These are phyloP conservation scores for Cystobasidium onofrii DNA, from an alignment of 768 basidiomycete species.

Conservation along the genomic window DNA sequence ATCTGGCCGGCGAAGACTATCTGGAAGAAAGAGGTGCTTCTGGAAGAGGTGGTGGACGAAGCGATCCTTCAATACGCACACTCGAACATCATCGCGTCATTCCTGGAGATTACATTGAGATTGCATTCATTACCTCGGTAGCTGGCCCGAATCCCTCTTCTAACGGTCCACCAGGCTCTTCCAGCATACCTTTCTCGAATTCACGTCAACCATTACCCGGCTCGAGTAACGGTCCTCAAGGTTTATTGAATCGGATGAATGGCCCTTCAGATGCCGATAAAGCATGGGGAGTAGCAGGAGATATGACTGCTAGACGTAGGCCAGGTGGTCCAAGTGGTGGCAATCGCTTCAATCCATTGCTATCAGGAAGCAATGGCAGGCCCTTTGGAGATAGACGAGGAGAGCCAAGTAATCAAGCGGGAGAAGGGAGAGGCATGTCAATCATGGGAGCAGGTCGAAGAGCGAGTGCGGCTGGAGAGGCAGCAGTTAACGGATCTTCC, in stretches of 20 bases:
- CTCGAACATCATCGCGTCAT: conserved; percentile 25
- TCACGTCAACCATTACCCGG: neutral
- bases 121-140: conserved; percentile 23
- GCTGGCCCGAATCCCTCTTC: neutral
- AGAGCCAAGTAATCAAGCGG: neutral
- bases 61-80: conserved; percentile 14
- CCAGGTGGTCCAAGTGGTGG: conserved; percentile 14
- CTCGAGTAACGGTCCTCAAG: neutral
- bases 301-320: neutral
- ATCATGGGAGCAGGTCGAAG: conserved; percentile 19
- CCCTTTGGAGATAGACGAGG: neutral
- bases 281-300: conserved; percentile 29
- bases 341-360: conserved; percentile 17
- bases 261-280: conserved; percentile 23
- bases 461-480: neutral
- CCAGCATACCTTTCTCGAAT: neutral
- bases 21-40: neutral
- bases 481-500: neutral
- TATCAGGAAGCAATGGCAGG: conserved; percentile 2
- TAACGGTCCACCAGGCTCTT: neutral
- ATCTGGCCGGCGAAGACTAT: conserved; percentile 30
- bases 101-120: conserved; percentile 28
- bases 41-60: conserved; percentile 6
- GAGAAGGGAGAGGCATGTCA: conserved; percentile 8
- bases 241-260: neutral